Evolutionary conservation across 2,329 filamentous ascomycete genomes (phyloP).

Genomic region (Aphanoascus verrucosus): DNA sequence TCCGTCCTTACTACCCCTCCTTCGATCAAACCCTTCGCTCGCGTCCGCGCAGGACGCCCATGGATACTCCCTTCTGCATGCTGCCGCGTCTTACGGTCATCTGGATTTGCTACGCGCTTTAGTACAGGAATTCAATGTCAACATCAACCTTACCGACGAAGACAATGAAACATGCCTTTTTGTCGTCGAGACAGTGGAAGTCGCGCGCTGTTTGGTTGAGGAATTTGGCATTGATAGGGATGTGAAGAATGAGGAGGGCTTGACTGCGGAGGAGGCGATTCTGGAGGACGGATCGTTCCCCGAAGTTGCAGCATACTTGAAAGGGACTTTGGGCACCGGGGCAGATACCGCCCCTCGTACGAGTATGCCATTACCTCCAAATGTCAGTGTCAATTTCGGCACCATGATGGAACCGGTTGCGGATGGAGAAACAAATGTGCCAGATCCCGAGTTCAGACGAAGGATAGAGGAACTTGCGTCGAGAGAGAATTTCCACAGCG

Average conservation of each 20-base stretch:
- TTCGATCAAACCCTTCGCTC: constrained; percentile 62
- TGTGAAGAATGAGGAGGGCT: constrained; percentile 59
- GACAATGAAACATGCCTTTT: constrained; percentile 93
- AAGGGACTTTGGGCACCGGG: constrained; percentile 25
- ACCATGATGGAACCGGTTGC: constrained; percentile 52
- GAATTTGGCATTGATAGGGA: constrained; percentile 62
- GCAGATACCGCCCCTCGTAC: constrained; percentile 30
- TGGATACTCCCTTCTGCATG: constrained; percentile 89
- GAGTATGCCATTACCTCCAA: constrained; percentile 59
- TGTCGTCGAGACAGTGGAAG: constrained; percentile 69
- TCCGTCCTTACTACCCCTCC: constrained; percentile 58
- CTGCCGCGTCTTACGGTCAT: constrained; percentile 86
- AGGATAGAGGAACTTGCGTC: constrained; percentile 82
- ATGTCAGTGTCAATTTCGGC: constrained; percentile 66
- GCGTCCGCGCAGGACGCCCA: constrained; percentile 76
- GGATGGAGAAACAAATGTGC: constrained; percentile 50
- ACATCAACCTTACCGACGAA: constrained; percentile 75
- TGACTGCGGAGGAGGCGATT: constrained; percentile 73
- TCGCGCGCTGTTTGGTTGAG: constrained; percentile 69
- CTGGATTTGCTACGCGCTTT: constrained; percentile 65
- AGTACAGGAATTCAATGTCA: constrained; percentile 62
- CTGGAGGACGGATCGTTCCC: constrained; percentile 67
- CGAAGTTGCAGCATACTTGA: constrained; percentile 62
- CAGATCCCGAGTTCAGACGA: constrained; percentile 71
- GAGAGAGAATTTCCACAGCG: constrained; percentile 70